Evolutionary conservation across 129 eudicot species (phyloP), one percentile per base, ranked within the genome.

Genomic region (Apium graveolens): DNA sequence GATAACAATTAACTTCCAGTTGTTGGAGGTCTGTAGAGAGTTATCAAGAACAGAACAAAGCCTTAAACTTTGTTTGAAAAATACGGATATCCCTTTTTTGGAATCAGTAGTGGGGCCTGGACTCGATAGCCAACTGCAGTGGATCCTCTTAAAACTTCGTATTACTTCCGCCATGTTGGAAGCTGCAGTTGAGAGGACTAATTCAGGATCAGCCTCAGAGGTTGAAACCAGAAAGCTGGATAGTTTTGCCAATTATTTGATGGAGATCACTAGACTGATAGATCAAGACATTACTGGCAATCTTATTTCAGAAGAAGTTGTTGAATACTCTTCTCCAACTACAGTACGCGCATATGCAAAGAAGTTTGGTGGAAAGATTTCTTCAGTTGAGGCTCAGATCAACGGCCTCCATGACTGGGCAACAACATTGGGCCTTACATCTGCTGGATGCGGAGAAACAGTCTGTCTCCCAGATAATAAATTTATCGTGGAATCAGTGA

Each of bases 321-420:
- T 63, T 21, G 70, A 63, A 11, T 63, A 63, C 38, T 63, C 70
- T 29, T 63, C 70, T 63, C 38, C 70, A 11, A 63, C 70, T 29
- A 5, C 4, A 63, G 70, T 63, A 63, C 70, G 70, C 16, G 20
- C 18, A 31, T 63, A 63, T 29, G 70, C 70, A 29, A 63, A 18
- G 13, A 17, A 10, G 14, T 63, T 63, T 29, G 5, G 70, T 11
- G 70, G 70, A 63, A 63, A 63, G 38, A 63, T 63, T 31, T 27
- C 70, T 1, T 63, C 70, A 29, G 70, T 63, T 12, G 70, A 63
- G 37, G 70, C 70, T 63, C 70, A 63, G 35, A 31, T 63, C 32
- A 63, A 63, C n/a, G 70, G 70, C 21, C 70, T 63, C 38, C 70
- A 63, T 63, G 70, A 63, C 70, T 63, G 70, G 70, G 38, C 70